Conservation (phyloP, 345 rosid genomes). For the Hypericum androsaemum region DNA sequence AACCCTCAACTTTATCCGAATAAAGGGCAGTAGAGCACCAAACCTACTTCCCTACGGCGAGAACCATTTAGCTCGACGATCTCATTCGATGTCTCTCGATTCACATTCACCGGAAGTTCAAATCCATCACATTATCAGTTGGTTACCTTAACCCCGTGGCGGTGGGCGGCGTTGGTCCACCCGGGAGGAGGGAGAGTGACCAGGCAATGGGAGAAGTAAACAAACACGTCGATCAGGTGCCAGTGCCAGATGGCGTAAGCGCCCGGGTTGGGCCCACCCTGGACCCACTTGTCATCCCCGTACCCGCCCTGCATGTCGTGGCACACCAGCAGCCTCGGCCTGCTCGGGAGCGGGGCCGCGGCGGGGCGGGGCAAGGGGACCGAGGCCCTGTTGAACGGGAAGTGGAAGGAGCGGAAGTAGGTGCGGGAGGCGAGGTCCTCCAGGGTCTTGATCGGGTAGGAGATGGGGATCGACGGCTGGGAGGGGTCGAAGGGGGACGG, state of each 20-base stretch:
- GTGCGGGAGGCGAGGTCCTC: constrained; percentile 47
- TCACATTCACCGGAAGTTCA: neutral
- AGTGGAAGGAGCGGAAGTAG: constrained; percentile 73
- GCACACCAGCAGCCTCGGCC: constrained; percentile 64
- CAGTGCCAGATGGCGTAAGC: constrained; percentile 81
- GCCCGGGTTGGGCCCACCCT: constrained; percentile 54
- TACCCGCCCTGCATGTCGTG: constrained; percentile 82
- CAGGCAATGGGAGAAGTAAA: constrained; percentile 65
- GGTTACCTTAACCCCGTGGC: constrained; percentile 73
- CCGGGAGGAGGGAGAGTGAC: constrained; percentile 90
- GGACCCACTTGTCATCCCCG: constrained; percentile 70
- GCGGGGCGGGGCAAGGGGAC: constrained; percentile 29
- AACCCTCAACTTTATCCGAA: too few species aligned
- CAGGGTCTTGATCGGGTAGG: constrained; percentile 65
- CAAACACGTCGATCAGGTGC: constrained; percentile 79
- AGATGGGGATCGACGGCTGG: constrained; percentile 39
- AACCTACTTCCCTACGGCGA: too few species aligned
- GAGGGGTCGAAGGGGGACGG: neutral
- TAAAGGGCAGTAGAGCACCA: too few species aligned
- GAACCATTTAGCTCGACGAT: too few species aligned
- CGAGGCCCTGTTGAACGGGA: constrained; percentile 50
- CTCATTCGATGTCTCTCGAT: too few species aligned
- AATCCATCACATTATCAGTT: neutral
- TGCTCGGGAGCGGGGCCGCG: constrained; percentile 22
- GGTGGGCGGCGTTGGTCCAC: constrained; percentile 85